phyloP scores from a whole-genome alignment of 2,329 filamentous ascomycete genomes.

The Colletotrichum sp. region DNA sequence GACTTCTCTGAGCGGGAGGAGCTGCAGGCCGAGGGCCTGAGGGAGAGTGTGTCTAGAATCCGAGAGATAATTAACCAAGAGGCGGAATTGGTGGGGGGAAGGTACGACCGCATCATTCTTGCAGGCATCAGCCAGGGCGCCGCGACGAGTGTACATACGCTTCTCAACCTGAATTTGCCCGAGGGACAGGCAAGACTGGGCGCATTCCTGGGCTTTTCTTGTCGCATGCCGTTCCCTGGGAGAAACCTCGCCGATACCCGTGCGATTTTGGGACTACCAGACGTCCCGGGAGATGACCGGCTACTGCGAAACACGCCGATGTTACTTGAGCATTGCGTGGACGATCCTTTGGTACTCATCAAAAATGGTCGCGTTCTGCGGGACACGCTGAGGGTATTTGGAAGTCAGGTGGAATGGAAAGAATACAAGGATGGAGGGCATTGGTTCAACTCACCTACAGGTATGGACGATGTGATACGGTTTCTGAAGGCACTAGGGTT shows the following conservation, averaged over 20 bases:
- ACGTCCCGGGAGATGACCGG: slow-evolving; percentile 26
- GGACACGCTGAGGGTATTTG: slow-evolving; percentile 38
- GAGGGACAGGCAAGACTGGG: slow-evolving; percentile 22
- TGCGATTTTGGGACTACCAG: slow-evolving; percentile 32
- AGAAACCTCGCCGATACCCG: slow-evolving; percentile 34
- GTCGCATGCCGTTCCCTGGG: slow-evolving; percentile 39
- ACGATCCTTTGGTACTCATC: slow-evolving; percentile 47
- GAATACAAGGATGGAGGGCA: slow-evolving; percentile 48
- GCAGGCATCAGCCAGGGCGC: slow-evolving; percentile 53
- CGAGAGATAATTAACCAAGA: slow-evolving; percentile 37
- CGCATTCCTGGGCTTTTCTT: slow-evolving; percentile 44
- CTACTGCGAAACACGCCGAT: slow-evolving; percentile 47
- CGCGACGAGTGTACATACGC: slow-evolving; percentile 41
- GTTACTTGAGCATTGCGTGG: slow-evolving; percentile 48
- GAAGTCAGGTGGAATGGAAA: slow-evolving; percentile 41
- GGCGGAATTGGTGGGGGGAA: slow-evolving; percentile 37
- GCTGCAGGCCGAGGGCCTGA: slow-evolving; percentile 44
- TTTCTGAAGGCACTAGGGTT: slow-evolving; percentile 29
- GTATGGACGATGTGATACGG: slow-evolving; percentile 44
- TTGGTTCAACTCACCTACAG: slow-evolving; percentile 47
- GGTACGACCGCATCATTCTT: slow-evolving; percentile 43
- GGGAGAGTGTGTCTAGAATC: slow-evolving; percentile 39
- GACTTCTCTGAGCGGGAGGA: slow-evolving; percentile 46
- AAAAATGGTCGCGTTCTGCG: slow-evolving; percentile 38
- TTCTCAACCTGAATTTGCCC: slow-evolving; percentile 38